These are phyloP conservation scores for Hypoxylon sp. DNA, from an alignment of 2,329 filamentous ascomycete species.

Conservation along the genomic window DNA sequence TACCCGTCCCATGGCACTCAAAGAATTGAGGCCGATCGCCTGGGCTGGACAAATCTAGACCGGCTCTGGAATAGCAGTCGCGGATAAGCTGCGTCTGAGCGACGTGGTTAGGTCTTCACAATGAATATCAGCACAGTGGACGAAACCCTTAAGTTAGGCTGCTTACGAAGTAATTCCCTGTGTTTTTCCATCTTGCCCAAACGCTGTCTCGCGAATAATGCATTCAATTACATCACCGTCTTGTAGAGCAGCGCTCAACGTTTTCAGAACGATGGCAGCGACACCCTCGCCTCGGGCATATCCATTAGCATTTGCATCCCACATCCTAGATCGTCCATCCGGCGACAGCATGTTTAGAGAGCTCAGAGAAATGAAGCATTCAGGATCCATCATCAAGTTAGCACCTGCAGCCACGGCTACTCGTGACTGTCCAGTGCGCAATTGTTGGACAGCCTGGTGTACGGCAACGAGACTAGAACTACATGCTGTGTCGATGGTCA, in stretches of 20 bases:
- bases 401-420: slow-evolving; percentile 18
- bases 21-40: slow-evolving; percentile 38
- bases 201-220: slow-evolving; percentile 39
- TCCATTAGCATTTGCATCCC: slow-evolving; percentile 43
- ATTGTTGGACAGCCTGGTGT: slow-evolving; percentile 20
- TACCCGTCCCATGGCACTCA: slow-evolving; percentile 48
- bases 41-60: slow-evolving; percentile 21
- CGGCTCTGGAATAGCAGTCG: slow-evolving; percentile 34
- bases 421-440: slow-evolving; percentile 9
- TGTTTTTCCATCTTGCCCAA: slow-evolving; percentile 43
- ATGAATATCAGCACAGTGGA: slow-evolving; percentile 21
- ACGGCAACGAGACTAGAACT: slow-evolving; percentile 31
- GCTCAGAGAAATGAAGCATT: slow-evolving; percentile 9
- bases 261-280: slow-evolving; percentile 60
- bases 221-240: slow-evolving; percentile 45
- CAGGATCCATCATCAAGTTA: slow-evolving; percentile 7
- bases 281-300: slow-evolving; percentile 48
- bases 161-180: no score
- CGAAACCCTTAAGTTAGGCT: no score
- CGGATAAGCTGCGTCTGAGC: slow-evolving; percentile 41
- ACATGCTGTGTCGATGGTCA: slow-evolving; percentile 40
- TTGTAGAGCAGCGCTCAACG: slow-evolving; percentile 57
- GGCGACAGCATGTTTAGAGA: slow-evolving; percentile 44
- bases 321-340: slow-evolving; percentile 37
- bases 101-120: slow-evolving; percentile 20